Evolutionary conservation across 106 monocot genomes (phyloP), one percentile per base, ranked within the genome.

Genomic region (Apostasia ramifera): DNA sequence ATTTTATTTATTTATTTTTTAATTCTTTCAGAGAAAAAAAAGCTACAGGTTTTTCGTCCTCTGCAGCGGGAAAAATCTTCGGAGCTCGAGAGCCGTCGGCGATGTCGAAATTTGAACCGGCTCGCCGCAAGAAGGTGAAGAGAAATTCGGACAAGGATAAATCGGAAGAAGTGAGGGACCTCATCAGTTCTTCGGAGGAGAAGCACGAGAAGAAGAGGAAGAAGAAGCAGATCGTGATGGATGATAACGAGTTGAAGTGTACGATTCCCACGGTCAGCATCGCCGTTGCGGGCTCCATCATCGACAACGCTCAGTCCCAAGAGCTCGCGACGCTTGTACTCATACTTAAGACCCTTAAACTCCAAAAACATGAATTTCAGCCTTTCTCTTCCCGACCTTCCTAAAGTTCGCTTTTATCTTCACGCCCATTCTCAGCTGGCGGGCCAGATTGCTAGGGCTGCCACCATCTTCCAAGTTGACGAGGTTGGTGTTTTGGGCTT

Each of bases 241-340:
- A 55, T 55, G 54, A 70, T 47, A 13, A 43, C 37, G 52, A 64
- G 44, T 8, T 39, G 62, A 59, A 4, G 68, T 40, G 72, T 58
- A 57, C 38, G 82, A 74, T 67, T 44, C 78, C 89, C 0, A 83
- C 89, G 4, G 87, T 98, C 40, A 92, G 89, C 76, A 81, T 98
- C 47, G 92, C 92, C 15, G 79, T 98, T n/a, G 71, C 87, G 4
- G 97, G 92, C 4, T 98, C 92, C 55, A 92, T 98, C 54, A 90
- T 92, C 55, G 87, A 98, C 74, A 98, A 98, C 69, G 85, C 97
- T 14, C 97, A 98, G 73, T 92, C 92, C 66, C 92, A 83, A 66
- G 92, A 98, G 71, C 92, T 98, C 44, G 92, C 92, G 39, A 98
- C 97, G 7, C 92, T 78, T 47, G 92, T 95, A 81, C 12, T 78